Evolutionary conservation across 2,329 filamentous ascomycete species (phyloP).

Genomic region (Diaporthe sp.): DNA sequence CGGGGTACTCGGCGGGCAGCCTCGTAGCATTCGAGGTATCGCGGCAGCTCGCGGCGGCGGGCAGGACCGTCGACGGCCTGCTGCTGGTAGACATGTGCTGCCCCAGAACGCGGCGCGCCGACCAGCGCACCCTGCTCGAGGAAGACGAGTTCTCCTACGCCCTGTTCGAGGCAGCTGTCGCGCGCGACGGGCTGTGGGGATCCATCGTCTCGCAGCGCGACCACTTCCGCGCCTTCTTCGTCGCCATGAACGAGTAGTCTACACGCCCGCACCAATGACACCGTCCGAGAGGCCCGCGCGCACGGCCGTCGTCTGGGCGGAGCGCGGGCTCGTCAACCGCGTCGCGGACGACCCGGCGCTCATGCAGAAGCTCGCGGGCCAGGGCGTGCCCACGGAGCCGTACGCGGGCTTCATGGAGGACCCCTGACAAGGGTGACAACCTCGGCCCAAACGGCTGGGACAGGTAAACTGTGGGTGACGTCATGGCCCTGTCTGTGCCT

Average conservation of each 20-base stretch:
- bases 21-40: constrained; percentile 47
- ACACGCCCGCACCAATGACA: constrained; percentile 33
- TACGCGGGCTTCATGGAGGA: constrained; percentile 41
- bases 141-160: constrained; percentile 36
- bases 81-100: constrained; percentile 46
- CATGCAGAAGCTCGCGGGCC: constrained; percentile 36
- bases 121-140: constrained; percentile 26
- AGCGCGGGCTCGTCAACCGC: constrained; percentile 34
- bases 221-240: constrained; percentile 38
- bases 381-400: constrained; percentile 32
- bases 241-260: constrained; percentile 40
- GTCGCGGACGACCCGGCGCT: constrained; percentile 37
- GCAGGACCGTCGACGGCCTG: constrained; percentile 44
- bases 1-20: constrained; percentile 46
- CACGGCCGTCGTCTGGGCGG: constrained; percentile 36
- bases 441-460: constrained; percentile 40
- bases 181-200: constrained; percentile 14
- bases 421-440: constrained; percentile 39
- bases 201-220: constrained; percentile 37
- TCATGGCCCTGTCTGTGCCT: constrained; percentile 37
- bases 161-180: neutral
- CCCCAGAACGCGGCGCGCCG: constrained; percentile 18
- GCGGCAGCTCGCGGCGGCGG: constrained; percentile 42
- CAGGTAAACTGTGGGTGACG: constrained; percentile 32
- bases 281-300: constrained; percentile 23